Percentiles rank a stretch among this genome's conserved stretches.
These are phyloP conservation scores for Cynara cardunculus DNA, from an alignment of 129 eudicot species.

Conservation along the genomic window DNA sequence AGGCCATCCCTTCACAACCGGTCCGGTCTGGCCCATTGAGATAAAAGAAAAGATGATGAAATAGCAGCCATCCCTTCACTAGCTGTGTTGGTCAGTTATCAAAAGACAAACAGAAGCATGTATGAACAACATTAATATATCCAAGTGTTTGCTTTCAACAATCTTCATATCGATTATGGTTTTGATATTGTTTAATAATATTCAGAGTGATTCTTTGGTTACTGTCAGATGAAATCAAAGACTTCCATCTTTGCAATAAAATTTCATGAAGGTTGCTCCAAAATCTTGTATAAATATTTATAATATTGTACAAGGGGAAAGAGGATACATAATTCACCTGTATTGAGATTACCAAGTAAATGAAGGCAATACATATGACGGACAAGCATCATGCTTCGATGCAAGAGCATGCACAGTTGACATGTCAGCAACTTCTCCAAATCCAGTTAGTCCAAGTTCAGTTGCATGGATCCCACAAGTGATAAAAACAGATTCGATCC, in stretches of 20 bases:
- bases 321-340: not conserved
- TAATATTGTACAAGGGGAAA: not conserved
- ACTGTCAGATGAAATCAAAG: no score
- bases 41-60: constrained; percentile 3
- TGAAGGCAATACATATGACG: constrained; percentile 68
- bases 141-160: no score
- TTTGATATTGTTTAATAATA: no score
- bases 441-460: constrained; percentile 64
- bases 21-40: not conserved
- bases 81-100: no score
- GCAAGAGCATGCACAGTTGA: constrained; percentile 58
- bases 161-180: no score
- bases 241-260: no score
- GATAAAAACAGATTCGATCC: constrained; percentile 61
- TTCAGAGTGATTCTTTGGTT: no score
- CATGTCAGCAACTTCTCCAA: constrained; percentile 60
- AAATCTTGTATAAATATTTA: not conserved
- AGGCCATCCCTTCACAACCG: not conserved
- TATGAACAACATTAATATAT: no score
- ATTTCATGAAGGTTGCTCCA: not conserved
- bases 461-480: constrained; percentile 85
- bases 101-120: no score
- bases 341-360: constrained; percentile 57
- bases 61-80: not conserved
- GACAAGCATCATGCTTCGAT: constrained; percentile 57